A percentile compares a stretch with the other conserved stretches of the same genome.
Conservation (phyloP, 2,329 filamentous ascomycete genomes). For the Sporothrix schenckii region DNA sequence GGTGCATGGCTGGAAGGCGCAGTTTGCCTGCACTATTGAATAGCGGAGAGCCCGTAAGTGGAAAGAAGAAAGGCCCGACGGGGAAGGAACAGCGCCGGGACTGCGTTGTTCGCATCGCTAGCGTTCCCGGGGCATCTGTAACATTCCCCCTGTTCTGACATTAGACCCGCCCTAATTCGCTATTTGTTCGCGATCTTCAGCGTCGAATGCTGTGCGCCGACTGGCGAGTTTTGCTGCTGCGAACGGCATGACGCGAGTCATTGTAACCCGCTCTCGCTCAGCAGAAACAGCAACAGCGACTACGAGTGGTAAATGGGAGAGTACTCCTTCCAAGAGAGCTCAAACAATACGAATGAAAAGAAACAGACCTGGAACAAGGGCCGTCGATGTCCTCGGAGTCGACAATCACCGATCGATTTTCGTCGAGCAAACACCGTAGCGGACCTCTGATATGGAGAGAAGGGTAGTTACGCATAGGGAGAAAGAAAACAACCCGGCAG, state of each 20-base stretch:
- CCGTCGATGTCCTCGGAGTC: not conserved
- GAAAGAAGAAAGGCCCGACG: not conserved
- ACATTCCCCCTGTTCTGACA: not conserved
- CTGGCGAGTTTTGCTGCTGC: not conserved
- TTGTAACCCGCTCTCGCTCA: constrained; percentile 7
- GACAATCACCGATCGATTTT: constrained; percentile 4
- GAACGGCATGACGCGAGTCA: not conserved
- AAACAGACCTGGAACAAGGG: not conserved
- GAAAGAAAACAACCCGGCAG: constrained; percentile 20
- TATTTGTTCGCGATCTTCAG: not conserved
- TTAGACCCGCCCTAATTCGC: constrained; percentile 15
- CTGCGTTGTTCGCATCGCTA: not conserved
- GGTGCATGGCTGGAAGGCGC: not conserved
- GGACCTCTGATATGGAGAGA: not conserved
- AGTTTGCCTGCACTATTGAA: not conserved
- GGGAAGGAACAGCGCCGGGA: not conserved
- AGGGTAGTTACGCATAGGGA: not conserved
- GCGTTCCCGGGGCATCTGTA: not conserved
- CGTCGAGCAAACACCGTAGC: not conserved
- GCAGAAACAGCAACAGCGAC: not conserved
- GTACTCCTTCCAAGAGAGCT: not conserved
- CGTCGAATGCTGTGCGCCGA: not conserved
- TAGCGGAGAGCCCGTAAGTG: too few species aligned
- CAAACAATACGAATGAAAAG: not conserved
- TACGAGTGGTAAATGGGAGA: too few species aligned